Conservation (phyloP, 1,284 basidiomycete genomes). For the Cryptococcus depauperatus region DNA sequence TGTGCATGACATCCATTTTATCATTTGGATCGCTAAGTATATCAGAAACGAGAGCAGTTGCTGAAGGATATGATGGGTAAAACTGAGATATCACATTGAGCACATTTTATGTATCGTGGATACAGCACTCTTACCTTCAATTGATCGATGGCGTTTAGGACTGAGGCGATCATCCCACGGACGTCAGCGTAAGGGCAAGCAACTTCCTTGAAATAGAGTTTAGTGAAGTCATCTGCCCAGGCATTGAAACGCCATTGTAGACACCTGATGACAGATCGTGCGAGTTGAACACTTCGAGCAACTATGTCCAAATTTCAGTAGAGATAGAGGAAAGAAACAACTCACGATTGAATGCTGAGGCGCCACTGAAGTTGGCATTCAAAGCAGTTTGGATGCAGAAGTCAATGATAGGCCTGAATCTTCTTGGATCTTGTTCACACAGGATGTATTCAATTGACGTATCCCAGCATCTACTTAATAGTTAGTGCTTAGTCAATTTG, state of each 20-base stretch:
- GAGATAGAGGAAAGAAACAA: slow-evolving; percentile 49
- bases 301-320: not conserved
- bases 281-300: slow-evolving; percentile 25
- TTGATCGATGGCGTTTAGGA: slow-evolving; percentile 60
- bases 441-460: slow-evolving; percentile 54
- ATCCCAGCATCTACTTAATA: slow-evolving; percentile 35
- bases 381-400: slow-evolving; percentile 62
- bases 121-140: slow-evolving; percentile 52
- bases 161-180: slow-evolving; percentile 60
- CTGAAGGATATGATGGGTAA: slow-evolving; percentile 64
- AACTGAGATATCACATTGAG: slow-evolving; percentile 46
- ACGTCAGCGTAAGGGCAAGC: slow-evolving; percentile 78
- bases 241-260: slow-evolving; percentile 69
- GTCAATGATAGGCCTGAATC: slow-evolving; percentile 66
- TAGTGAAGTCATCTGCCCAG: slow-evolving; percentile 59
- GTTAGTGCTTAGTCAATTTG: slow-evolving; percentile 4
- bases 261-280: slow-evolving; percentile 55
- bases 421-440: slow-evolving; percentile 72
- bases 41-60: slow-evolving; percentile 57
- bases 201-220: slow-evolving; percentile 64
- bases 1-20: slow-evolving; percentile 63
- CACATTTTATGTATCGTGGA: slow-evolving; percentile 57
- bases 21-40: slow-evolving; percentile 51
- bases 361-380: slow-evolving; percentile 68
- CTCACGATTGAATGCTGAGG: slow-evolving; percentile 66